phyloP scores from a whole-genome alignment of 139 green algal genomes.

The Volvox africanus region DNA sequence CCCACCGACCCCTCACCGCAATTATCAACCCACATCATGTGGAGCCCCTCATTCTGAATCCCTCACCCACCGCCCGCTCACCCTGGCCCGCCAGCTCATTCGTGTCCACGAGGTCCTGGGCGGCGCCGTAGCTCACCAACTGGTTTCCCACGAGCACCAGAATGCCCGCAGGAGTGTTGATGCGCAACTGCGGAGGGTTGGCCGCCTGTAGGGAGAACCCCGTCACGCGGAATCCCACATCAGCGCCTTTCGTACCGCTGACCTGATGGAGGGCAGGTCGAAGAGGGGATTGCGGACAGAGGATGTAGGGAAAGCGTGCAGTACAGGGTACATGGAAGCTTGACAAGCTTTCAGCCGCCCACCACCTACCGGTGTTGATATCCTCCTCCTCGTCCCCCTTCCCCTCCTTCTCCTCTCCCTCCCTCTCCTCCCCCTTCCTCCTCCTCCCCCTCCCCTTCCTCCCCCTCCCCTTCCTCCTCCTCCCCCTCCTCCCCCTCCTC shows the following conservation, averaged over 20 bases:
- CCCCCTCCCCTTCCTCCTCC: no score
- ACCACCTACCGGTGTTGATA: no score
- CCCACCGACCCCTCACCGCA: no score
- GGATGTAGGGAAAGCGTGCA: background rate
- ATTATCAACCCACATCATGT: no score
- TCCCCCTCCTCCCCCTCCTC: no score
- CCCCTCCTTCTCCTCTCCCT: no score
- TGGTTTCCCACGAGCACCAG: background rate
- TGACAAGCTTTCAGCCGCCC: no score
- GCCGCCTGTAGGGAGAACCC: background rate
- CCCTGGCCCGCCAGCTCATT: background rate
- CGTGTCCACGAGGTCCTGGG: background rate
- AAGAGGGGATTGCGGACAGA: background rate
- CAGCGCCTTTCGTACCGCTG: background rate
- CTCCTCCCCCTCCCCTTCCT: no score
- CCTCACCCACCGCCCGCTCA: background rate
- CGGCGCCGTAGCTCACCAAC: background rate
- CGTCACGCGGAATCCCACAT: constrained; percentile 12
- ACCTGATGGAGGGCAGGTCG: background rate
- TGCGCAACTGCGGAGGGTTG: background rate
- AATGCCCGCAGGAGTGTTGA: background rate
- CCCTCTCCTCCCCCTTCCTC: no score
- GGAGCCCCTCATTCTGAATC: no score
- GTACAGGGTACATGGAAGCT: no score
- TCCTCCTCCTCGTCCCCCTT: background rate